Conservation (phyloP, 345 rosid genomes). For the Salix purpurea region DNA sequence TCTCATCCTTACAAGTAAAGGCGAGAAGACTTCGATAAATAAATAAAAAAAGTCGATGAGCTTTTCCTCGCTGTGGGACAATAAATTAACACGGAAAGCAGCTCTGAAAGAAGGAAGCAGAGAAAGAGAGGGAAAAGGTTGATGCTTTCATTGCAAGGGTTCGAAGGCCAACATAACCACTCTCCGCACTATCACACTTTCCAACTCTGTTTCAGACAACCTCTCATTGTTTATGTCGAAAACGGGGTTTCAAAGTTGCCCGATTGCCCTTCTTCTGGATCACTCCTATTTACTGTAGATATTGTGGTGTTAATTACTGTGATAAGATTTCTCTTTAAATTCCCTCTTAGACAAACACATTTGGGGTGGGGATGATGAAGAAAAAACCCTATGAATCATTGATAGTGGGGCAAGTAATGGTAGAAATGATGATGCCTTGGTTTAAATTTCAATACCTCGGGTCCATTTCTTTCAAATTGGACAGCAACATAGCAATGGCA, state of each 20-base stretch:
- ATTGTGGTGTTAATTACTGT: not conserved
- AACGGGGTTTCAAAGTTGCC: not conserved
- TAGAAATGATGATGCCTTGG: not conserved
- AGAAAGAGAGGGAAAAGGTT: not conserved
- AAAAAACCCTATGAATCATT: not conserved
- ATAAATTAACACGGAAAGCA: not conserved
- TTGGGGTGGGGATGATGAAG: not conserved
- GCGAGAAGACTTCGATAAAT: not conserved
- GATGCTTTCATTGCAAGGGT: constrained; percentile 20
- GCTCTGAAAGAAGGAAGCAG: not conserved
- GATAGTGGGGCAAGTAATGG: not conserved
- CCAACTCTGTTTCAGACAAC: constrained; percentile 13
- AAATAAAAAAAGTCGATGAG: constrained; percentile 4
- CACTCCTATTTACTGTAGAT: not conserved
- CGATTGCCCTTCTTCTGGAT: not conserved
- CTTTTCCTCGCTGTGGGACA: constrained; percentile 10
- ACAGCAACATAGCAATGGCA: not conserved
- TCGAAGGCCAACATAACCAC: not conserved
- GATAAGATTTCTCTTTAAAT: not conserved
- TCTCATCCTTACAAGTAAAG: not conserved
- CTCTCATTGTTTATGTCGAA: not conserved
- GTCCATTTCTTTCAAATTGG: constrained; percentile 11
- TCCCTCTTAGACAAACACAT: not conserved
- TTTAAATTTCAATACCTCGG: not conserved
- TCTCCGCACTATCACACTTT: not conserved